phyloP scores from a whole-genome alignment of 371 early-diverging fungal species.

The Polyrhizophydium stewartii region DNA sequence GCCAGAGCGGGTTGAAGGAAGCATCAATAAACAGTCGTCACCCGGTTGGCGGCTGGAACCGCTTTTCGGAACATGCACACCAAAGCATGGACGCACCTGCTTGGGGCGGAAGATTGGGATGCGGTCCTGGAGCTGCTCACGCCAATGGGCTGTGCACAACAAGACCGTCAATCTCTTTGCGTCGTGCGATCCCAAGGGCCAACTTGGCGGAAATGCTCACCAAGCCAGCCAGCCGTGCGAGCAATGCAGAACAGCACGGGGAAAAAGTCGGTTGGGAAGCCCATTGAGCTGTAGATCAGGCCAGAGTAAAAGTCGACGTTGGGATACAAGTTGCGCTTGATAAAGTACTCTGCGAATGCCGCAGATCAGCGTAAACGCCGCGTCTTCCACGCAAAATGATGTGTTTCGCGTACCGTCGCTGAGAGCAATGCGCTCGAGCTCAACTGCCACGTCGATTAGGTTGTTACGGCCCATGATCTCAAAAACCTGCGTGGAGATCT shows the following conservation, averaged over 20 bases:
- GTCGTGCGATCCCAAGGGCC: too few relatives aligned
- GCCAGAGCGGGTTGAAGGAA: too few relatives aligned
- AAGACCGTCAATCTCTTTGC: too few relatives aligned
- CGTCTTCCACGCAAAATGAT: background rate
- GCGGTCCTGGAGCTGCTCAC: constrained; percentile 30
- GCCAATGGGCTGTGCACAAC: constrained; percentile 33
- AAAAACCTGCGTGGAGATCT: constrained; percentile 42
- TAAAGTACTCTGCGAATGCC: constrained; percentile 46
- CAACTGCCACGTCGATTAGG: constrained; percentile 61
- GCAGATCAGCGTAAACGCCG: background rate
- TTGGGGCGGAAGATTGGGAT: constrained; percentile 50
- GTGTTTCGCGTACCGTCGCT: constrained; percentile 30
- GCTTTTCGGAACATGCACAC: too few relatives aligned
- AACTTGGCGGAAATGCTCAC: too few relatives aligned
- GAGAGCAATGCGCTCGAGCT: constrained; percentile 53
- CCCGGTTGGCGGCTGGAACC: too few relatives aligned
- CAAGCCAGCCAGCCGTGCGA: constrained; percentile 48
- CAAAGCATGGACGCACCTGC: too few relatives aligned
- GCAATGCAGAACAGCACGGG: constrained; percentile 58
- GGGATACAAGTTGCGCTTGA: constrained; percentile 60
- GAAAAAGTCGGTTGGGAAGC: constrained; percentile 67
- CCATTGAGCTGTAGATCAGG: constrained; percentile 55
- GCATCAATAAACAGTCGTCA: too few relatives aligned
- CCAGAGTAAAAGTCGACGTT: constrained; percentile 60
- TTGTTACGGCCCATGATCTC: constrained; percentile 56